Conservation (phyloP, 768 basidiomycete genomes). For the Jaapia argillacea region DNA sequence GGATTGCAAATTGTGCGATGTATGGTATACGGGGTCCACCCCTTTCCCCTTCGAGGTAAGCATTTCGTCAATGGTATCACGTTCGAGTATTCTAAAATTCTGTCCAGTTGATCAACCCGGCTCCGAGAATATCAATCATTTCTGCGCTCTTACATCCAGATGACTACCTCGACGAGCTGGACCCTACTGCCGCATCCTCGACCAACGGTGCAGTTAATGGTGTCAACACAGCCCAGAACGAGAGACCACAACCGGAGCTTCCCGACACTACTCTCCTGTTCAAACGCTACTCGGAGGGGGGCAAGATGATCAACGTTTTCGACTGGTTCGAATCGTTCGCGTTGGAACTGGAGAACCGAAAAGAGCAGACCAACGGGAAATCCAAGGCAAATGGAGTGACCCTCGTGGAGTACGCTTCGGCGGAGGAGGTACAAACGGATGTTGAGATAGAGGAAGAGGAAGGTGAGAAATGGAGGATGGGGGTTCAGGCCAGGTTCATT, state of each 20-base stretch:
- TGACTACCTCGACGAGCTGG: conserved; percentile 25
- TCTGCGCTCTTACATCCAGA: conserved; percentile 52
- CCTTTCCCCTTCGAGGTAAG: conserved; percentile 62
- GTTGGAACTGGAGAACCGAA: conserved; percentile 44
- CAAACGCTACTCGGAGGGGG: conserved; percentile 66
- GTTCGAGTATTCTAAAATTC: neutral
- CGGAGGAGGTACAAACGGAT: conserved; percentile 19
- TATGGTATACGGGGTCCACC: conserved; percentile 62
- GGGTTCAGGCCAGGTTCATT: conserved; percentile 72
- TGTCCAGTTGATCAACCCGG: conserved; percentile 57
- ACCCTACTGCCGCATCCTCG: no score
- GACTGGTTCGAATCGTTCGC: conserved; percentile 84
- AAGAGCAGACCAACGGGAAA: conserved; percentile 5
- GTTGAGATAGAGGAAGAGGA: conserved; percentile 15
- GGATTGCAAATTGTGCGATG: conserved; percentile 45
- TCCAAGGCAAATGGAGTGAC: conserved; percentile 13
- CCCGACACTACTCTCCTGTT: conserved; percentile 76
- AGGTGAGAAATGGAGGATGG: conserved; percentile 45
- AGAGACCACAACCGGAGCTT: conserved; percentile 33
- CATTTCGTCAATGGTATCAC: neutral
- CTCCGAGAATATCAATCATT: conserved; percentile 48
- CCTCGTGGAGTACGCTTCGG: conserved; percentile 18
- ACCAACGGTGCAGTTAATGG: no score
- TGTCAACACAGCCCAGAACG: neutral
- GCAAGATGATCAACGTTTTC: conserved; percentile 76